Conservation (phyloP, 495 filamentous ascomycete species). For the Annulohypoxylon stygium region DNA sequence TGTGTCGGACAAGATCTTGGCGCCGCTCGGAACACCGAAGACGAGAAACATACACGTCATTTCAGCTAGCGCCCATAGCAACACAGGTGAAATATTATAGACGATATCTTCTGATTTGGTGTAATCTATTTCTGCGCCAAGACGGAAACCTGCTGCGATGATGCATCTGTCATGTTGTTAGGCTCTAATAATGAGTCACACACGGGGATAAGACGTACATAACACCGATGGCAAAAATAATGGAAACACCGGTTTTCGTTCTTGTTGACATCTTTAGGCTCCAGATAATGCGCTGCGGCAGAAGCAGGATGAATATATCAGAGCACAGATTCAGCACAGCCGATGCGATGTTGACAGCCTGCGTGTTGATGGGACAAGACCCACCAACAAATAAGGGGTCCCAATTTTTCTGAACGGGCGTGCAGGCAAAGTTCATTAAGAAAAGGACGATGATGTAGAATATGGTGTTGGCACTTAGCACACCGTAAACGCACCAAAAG, state of each 20-base stretch:
- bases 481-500: slow-evolving; percentile 51
- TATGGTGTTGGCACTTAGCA: slow-evolving; percentile 56
- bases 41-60: slow-evolving; percentile 54
- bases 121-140: slow-evolving; percentile 48
- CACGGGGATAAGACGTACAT: slow-evolving; percentile 48
- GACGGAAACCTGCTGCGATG: slow-evolving; percentile 48
- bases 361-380: slow-evolving; percentile 41
- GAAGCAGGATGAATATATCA: slow-evolving; percentile 53
- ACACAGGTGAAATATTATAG: slow-evolving; percentile 38
- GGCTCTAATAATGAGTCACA: background rate
- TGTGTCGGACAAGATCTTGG: slow-evolving; percentile 44
- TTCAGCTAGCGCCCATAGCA: slow-evolving; percentile 51
- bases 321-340: slow-evolving; percentile 52
- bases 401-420: slow-evolving; percentile 48
- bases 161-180: slow-evolving; percentile 22
- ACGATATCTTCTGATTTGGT: slow-evolving; percentile 41
- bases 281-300: slow-evolving; percentile 55
- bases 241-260: slow-evolving; percentile 48
- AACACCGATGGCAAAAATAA: slow-evolving; percentile 55
- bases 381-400: slow-evolving; percentile 32
- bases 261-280: slow-evolving; percentile 44
- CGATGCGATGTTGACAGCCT: slow-evolving; percentile 40
- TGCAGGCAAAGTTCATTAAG: slow-evolving; percentile 61
- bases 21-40: slow-evolving; percentile 45
- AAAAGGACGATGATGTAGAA: slow-evolving; percentile 61